Base-by-base conservation (phyloP, 495 filamentous ascomycete species). In the Daldinia caldariorum region DNA sequence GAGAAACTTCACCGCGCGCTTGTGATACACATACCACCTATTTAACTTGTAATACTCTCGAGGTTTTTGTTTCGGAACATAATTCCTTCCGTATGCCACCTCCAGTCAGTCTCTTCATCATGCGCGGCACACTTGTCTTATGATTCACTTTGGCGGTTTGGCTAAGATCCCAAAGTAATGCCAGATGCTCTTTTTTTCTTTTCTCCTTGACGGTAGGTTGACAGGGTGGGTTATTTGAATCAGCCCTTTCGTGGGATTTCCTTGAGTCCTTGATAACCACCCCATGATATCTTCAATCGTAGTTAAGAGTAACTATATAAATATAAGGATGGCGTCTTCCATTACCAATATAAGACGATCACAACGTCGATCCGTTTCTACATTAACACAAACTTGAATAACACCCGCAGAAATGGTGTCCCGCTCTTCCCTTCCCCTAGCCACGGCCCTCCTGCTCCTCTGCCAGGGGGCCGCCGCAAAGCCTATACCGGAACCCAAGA, bases 31-130 rank as follows among this genome's bases (percentile, higher is more conserved):
- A 10, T 22, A 20, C 20, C 20, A 47, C 43, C 43, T 47, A 16
- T 47, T 16, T 47, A 47, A 22, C 43, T 47, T 47, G 43, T 16
- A 47, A 47, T 47, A 47, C 8, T 22, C 20, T 12, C 10, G 8
- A 18, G 18, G 2, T 12, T 47, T 47, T 47, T 47, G 20, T 47
- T 47, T 22, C 22, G 20, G 43, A 22, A 47, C 43, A 22, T 47
- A 47, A 47, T 47, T 47, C 43, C 43, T 47, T 47, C 20, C 43
- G 43, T 47, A 47, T 47, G 10, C 43, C 20, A 9, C 8, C 22
- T 47, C 43, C 43, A 47, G 43, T 47, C 18, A 8, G 43, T 47
- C 4, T 22, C 4, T 22, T 47, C 43, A 22, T 47, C 43, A 47
- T 47, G 43, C 18, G 43, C 43, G 43, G 43, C 43, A 47, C 43